A percentile compares a stretch with the other conserved stretches of the same genome.
Evolutionary conservation across 441 rosid species (phyloP).

Genomic region (Populus hybrid): DNA sequence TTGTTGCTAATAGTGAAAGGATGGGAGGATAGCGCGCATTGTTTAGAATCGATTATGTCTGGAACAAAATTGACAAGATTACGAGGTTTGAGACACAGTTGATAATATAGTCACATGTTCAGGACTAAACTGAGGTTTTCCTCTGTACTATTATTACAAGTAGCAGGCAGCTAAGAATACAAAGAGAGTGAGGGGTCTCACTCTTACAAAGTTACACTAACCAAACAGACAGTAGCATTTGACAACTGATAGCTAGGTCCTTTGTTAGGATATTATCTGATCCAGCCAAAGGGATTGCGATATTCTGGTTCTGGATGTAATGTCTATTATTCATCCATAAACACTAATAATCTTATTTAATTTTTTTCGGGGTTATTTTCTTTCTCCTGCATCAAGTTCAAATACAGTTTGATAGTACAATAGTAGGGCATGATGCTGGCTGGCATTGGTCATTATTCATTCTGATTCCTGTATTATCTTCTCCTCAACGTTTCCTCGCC

Average conservation of each 20-base stretch:
- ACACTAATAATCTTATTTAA: not conserved
- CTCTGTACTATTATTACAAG: too few relatives aligned
- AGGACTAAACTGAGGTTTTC: not conserved
- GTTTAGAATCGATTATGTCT: too few relatives aligned
- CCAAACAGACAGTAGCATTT: not conserved
- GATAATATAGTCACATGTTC: not conserved
- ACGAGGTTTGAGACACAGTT: too few relatives aligned
- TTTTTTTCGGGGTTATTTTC: too few relatives aligned
- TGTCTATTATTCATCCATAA: not conserved
- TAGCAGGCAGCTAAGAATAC: too few relatives aligned
- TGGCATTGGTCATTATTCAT: not conserved
- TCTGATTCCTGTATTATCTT: not conserved
- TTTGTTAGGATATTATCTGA: not conserved
- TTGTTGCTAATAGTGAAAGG: too few relatives aligned
- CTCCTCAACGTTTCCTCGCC: conserved; percentile 68
- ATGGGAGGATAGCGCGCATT: too few relatives aligned
- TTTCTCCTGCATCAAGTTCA: not conserved
- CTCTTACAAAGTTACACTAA: too few relatives aligned
- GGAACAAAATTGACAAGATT: too few relatives aligned
- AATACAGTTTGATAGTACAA: not conserved
- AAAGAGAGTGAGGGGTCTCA: too few relatives aligned
- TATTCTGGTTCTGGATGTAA: not conserved
- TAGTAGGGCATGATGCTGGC: not conserved
- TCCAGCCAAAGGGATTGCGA: too few relatives aligned
- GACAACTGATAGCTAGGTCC: not conserved